Conservation (phyloP, 371 early-diverging fungal genomes). For the Rhizopus stolonifer region DNA sequence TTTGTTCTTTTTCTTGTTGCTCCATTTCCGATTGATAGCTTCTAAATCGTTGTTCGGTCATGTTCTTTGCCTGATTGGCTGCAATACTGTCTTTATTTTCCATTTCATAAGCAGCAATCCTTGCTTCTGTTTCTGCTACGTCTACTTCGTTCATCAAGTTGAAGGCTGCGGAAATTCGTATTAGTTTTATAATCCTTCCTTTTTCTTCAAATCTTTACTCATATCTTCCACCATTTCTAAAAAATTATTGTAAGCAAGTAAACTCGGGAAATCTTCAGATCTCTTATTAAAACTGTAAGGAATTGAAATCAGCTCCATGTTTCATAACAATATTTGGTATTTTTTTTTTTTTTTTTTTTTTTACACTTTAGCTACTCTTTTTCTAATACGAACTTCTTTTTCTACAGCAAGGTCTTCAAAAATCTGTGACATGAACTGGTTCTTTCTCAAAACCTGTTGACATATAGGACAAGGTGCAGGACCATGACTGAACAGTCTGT, state of each 20-base stretch:
- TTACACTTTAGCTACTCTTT: conserved; percentile 76
- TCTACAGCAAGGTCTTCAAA: conserved; percentile 95
- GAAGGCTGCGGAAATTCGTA: conserved; percentile 54
- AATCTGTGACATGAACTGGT: conserved; percentile 83
- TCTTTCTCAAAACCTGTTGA: conserved; percentile 76
- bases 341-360: conserved; percentile 12
- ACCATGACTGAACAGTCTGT: conserved; percentile 80
- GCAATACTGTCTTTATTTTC: conserved; percentile 85
- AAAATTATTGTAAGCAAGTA: conserved; percentile 85
- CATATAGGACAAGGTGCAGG: conserved; percentile 95
- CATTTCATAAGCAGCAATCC: conserved; percentile 71
- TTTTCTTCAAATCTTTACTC: conserved; percentile 47
- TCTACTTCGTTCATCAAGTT: conserved; percentile 87
- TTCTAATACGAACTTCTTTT: conserved; percentile 91
- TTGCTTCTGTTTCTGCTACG: conserved; percentile 79
- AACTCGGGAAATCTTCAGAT: conserved; percentile 82
- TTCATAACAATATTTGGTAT: not conserved
- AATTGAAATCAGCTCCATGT: too few species aligned
- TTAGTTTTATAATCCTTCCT: not conserved
- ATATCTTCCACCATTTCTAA: conserved; percentile 91
- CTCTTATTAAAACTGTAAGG: conserved; percentile 93
- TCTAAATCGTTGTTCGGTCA: conserved; percentile 50
- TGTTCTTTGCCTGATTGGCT: conserved; percentile 59
- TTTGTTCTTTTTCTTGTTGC: conserved; percentile 47
- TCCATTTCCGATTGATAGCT: conserved; percentile 46